Conservation (phyloP, 352 stramenopile genomes). For the Nothophytophthora sp. region DNA sequence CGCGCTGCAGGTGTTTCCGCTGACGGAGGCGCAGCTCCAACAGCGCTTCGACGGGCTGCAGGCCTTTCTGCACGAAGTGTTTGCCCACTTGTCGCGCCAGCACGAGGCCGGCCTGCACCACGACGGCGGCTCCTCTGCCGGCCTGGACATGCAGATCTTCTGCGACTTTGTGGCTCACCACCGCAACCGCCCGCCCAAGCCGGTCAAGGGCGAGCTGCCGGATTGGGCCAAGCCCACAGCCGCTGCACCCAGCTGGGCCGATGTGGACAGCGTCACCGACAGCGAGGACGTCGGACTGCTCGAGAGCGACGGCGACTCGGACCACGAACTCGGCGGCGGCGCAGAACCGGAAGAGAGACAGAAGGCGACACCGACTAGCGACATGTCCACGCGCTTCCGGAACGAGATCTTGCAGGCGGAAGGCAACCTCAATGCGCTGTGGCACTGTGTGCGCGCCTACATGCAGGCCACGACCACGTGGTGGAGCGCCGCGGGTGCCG, state of each 20-base stretch:
- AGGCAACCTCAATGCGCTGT: constrained; percentile 70
- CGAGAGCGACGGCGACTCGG: constrained; percentile 28
- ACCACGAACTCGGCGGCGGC: constrained; percentile 12
- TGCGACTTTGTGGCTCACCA: constrained; percentile 74
- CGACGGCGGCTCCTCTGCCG: constrained; percentile 52
- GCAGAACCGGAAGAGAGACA: background rate
- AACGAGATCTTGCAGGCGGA: constrained; percentile 80
- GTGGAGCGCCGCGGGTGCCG: constrained; percentile 47
- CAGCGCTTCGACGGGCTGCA: constrained; percentile 73
- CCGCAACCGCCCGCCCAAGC: constrained; percentile 59
- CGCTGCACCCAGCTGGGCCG: constrained; percentile 35
- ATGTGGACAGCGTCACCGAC: constrained; percentile 60
- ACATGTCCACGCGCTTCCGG: constrained; percentile 52
- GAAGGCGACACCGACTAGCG: background rate
- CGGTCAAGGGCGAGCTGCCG: constrained; percentile 43
- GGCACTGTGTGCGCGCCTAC: constrained; percentile 71
- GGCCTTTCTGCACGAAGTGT: constrained; percentile 52
- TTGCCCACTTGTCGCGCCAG: constrained; percentile 41
- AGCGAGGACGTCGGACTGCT: constrained; percentile 57
- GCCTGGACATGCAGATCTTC: constrained; percentile 85
- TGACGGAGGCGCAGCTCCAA: constrained; percentile 58
- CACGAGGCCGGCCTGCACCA: constrained; percentile 63
- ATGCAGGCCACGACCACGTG: constrained; percentile 66
- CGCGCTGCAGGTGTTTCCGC: constrained; percentile 74
- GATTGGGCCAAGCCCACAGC: constrained; percentile 56